These are phyloP conservation scores for Cochliopodium minus DNA, from an alignment of 208 protist species.

Conservation along the genomic window DNA sequence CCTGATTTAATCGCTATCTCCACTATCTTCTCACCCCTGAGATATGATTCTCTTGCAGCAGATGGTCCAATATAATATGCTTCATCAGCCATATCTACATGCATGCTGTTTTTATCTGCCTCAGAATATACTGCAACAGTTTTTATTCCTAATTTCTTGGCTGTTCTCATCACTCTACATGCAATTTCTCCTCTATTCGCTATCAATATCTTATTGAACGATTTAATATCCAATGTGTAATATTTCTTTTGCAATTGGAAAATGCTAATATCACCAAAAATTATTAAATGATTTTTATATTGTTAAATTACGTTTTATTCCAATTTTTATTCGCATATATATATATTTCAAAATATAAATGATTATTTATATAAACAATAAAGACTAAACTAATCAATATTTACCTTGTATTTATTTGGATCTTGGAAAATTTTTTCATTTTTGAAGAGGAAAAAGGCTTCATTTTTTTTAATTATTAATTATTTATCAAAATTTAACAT, in stretches of 20 bases:
- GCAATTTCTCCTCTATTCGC: conserved; percentile 94
- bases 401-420: too few species aligned
- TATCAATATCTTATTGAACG: conserved; percentile 75
- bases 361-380: too few species aligned
- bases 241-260: background rate
- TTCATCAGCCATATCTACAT: conserved; percentile 67
- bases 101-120: conserved; percentile 63
- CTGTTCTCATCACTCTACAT: conserved; percentile 74
- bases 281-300: too few species aligned
- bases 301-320: too few species aligned
- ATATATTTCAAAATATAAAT: too few species aligned
- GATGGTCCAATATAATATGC: conserved; percentile 41
- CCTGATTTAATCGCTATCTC: conserved; percentile 56
- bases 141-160: conserved; percentile 62
- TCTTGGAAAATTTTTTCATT: too few species aligned
- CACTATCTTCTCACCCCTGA: conserved; percentile 67
- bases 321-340: too few species aligned
- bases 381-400: too few species aligned
- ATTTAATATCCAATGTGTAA: background rate
- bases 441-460: too few species aligned
- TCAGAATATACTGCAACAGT: conserved; percentile 84
- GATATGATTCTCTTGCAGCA: conserved; percentile 52
- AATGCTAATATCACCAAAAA: too few species aligned
- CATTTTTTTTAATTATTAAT: too few species aligned
- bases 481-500: too few species aligned